Base-by-base conservation (phyloP, 2,329 filamentous ascomycete genomes). In the Epichloe sibirici region DNA sequence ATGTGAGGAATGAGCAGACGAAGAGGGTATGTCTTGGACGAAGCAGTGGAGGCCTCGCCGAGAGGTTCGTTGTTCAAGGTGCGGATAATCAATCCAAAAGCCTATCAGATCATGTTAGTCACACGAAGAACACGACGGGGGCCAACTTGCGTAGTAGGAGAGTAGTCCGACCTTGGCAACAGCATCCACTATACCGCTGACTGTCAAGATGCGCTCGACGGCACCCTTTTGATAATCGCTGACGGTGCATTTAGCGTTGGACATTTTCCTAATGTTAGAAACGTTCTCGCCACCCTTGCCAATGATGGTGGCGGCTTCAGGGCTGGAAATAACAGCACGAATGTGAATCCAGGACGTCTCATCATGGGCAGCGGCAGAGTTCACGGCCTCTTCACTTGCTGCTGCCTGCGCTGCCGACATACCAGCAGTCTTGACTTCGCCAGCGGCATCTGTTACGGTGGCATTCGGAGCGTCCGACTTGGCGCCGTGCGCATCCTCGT, bases 251-350 rank as follows among this genome's bases (percentile, higher is more conserved):
- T 97, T 97, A 59, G 93, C 93, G 62, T 90, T 90, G 50, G 93
- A 96, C 72, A 95, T 78, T 67, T 88, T 89, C 60, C 93, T 84
- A 65, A 98, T 97, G 72, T 95, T 89, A 60, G 90, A 95, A 47
- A 98, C 93, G 65, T 98, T 98, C 76, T 98, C 93, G 66, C 93
- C 93, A 57, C 90, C 91, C 74, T 98, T 98, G 66, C 93, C 93
- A 70, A 98, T 98, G 59, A 96, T 89, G 48, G 93, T 98, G 40
- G 93, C 93, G 60, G 93, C 93, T 71, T 98, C 93, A 45, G 90
- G 89, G 70, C 91, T 98, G 50, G 91, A 95, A 63, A 98, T 98
- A 63, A 96, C 90, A 52, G 93, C 89, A 61, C 93, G 87, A 62
- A 98, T 88, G 68, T 98, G 93, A 60, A 98, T 90, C 91, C 93